Base-by-base conservation (phyloP, 2,329 filamentous ascomycete species). In the Aulographum hederae region DNA sequence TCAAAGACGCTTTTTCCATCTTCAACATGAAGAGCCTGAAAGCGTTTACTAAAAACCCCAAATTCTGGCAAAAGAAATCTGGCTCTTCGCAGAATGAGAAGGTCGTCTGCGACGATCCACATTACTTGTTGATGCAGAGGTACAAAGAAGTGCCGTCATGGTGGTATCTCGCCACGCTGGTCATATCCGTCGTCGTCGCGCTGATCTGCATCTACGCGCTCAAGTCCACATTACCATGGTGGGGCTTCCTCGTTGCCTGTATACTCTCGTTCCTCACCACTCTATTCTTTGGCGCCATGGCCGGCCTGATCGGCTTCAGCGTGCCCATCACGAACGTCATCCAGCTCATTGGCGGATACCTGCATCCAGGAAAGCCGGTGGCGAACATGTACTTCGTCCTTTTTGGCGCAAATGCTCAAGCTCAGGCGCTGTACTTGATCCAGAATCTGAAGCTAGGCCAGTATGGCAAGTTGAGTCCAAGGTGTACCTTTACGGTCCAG, bases 331-430 rank as follows among this genome's bases (percentile, higher is more conserved):
- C 35, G 31, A 38, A 19, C 32, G 31, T 41, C 12, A 34, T 36
- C n/a, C 38, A 43, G 26, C 31, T 40, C 30, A 13, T 38, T 20
- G 33, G 32, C 13, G 37, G 36, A 11, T 37, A 37, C 32, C 38
- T 41, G 26, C 42, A 33, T 18, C 40, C 53, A 0, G 46, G 51
- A 2, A 46, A 43, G 23, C 56, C 50, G 2, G 38, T 61, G 4
- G 53, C 54, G 6, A 31, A 61, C 35, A 53, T 61, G 46, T 60
- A 59, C 40, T 62, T 62, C 42, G 53, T 47, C 15, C 45, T 49
- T 4, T 46, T 51, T 18, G 37, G 40, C 6, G 52, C 56, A 36
- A 52, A 46, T 10, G 40, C 48, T 19, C 40, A 46, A 11, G 40
- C 53, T 14, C 43, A 51, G 18, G 43, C 43, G 4, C 27, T 33